These are phyloP conservation scores for Ailanthus altissimus DNA, from an alignment of 345 rosid genomes.

Conservation along the genomic window DNA sequence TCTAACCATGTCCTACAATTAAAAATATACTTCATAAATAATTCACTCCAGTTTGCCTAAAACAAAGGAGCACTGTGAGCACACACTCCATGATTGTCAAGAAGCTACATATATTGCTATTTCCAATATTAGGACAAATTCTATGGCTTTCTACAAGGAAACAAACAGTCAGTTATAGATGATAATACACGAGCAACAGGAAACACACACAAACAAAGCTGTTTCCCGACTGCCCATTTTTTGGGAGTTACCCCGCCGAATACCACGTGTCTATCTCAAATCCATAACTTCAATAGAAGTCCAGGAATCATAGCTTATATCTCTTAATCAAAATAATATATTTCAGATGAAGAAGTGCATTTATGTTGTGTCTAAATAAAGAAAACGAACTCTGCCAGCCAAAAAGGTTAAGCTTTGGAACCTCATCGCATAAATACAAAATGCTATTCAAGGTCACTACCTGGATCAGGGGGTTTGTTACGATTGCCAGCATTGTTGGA, in stretches of 20 bases:
- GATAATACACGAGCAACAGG: not conserved
- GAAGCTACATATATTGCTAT: not conserved
- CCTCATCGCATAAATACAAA: conserved; percentile 8
- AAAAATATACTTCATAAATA: not conserved
- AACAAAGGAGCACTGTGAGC: not conserved
- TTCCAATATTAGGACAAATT: not conserved
- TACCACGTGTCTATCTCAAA: not conserved
- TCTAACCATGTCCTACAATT: conserved; percentile 1
- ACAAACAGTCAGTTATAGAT: not conserved
- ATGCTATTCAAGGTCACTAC: conserved; percentile 33
- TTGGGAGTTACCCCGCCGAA: not conserved
- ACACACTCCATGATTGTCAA: not conserved
- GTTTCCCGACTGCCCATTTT: not conserved
- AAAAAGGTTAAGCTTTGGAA: not conserved
- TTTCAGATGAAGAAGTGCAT: not conserved
- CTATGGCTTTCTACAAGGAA: not conserved
- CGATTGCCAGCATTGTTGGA: conserved; percentile 39
- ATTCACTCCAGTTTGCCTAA: not conserved
- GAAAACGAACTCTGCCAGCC: no score
- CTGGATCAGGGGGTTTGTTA: conserved; percentile 51
- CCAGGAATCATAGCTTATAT: not conserved
- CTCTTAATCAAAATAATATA: not conserved
- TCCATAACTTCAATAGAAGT: not conserved
- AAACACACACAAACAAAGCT: not conserved
- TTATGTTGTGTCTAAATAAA: no score